Evolutionary conservation across 495 filamentous ascomycete genomes (phyloP).

Genomic region (Aspergillus indologenus): DNA sequence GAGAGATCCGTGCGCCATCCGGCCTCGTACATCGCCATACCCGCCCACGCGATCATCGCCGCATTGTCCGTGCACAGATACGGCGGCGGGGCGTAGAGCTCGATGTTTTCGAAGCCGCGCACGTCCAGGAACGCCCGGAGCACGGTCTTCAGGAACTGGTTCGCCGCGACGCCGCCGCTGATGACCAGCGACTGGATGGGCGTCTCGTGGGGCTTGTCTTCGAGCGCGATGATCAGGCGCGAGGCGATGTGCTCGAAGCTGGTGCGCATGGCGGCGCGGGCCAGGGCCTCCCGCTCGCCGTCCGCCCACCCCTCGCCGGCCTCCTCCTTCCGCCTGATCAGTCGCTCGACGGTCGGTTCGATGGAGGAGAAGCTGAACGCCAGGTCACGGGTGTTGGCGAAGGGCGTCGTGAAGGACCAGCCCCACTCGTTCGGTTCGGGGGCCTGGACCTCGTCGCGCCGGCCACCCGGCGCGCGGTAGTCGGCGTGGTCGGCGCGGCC

Average conservation of each 20-base stretch:
- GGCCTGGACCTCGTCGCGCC: conserved; percentile 50
- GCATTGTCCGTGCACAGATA: conserved; percentile 89
- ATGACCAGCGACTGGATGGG: conserved; percentile 66
- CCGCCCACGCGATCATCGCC: conserved; percentile 97
- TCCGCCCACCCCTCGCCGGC: conserved; percentile 19
- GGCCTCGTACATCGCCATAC: conserved; percentile 83
- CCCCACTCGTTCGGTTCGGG: conserved; percentile 42
- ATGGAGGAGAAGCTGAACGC: conserved; percentile 66
- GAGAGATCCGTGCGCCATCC: conserved; percentile 64
- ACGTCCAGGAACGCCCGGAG: conserved; percentile 59
- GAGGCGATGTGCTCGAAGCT: conserved; percentile 86
- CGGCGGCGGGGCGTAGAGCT: conserved; percentile 68
- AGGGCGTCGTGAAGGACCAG: conserved; percentile 57
- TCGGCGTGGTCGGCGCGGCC: conserved; percentile 45
- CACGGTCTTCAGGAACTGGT: conserved; percentile 69
- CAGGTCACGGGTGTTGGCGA: conserved; percentile 48
- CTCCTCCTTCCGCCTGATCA: conserved; percentile 35
- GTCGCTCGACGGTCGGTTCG: conserved; percentile 48
- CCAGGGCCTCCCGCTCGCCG: conserved; percentile 59
- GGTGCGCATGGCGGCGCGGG: conserved; percentile 67
- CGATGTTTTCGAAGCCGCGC: conserved; percentile 59
- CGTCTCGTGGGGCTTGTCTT: conserved; percentile 24
- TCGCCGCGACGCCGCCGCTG: conserved; percentile 85
- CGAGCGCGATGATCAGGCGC: conserved; percentile 66
- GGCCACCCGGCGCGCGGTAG: conserved; percentile 53